Base-by-base conservation (phyloP, 2,329 filamentous ascomycete species). In the Talaromyces rugulosus region DNA sequence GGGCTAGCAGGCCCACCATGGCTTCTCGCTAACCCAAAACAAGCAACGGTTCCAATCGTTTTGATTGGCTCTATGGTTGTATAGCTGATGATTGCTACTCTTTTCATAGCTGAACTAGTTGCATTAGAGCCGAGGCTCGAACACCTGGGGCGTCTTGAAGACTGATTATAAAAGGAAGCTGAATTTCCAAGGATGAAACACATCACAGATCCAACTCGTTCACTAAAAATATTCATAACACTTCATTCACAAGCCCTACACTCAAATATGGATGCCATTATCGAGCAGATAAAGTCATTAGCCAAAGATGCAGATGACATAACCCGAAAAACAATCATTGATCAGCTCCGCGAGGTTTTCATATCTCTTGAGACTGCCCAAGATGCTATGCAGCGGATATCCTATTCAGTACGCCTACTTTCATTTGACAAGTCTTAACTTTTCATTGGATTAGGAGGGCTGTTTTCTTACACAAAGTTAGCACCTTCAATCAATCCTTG, bases 331-430 rank as follows among this genome's bases (percentile, higher is more conserved):
- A 27, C 36, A n/a, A 67, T 70, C 16, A 50, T 68, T 12, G 53
- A 66, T 33, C 31, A 16, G 23, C 60, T 70, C 16, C 59, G 61
- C 33, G 62, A 64, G 8, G 54, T 68, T 4, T 60, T 59, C 40
- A 23, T 44, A 30, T 63, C 62, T 11, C 53, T 68, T 27, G 68
- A 70, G 42, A 59, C 60, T 1, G 62, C 62, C 5, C 63, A 65
- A 42, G 68, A 70, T 54, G 63, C 62, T 2, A 64, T 63, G 62
- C 62, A 63, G 50, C 59, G 65, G 16, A 58, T 63, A 11, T 63
- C 60, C 3, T 62, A 65, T 28, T 2, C 47, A 23, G 54, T 58
- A 58, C 12, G 33, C 23, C 7, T 6, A 50, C 44, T 27, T n/a
- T 36, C 7, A 44, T 31, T 28, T 23, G 14, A 34, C 34, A 14